Evolutionary conservation across 495 filamentous ascomycete genomes (phyloP), one percentile per base, ranked within the genome.

Genomic region (Apiosordaria backusii): DNA sequence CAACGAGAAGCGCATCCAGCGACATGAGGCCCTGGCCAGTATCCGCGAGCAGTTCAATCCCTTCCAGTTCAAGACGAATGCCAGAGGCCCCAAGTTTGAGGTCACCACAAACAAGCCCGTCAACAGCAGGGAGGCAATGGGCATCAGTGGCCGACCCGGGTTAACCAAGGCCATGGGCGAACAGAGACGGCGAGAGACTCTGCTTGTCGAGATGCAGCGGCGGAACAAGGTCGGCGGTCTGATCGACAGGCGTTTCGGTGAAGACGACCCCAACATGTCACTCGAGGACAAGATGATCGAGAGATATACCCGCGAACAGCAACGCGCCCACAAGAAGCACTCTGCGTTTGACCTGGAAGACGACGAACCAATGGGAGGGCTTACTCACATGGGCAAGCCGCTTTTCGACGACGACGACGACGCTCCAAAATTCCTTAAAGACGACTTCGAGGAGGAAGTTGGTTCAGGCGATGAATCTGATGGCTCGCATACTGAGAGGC

Each of bases 21-120:
- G 89, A 63, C 85, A 87, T 70, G 86, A 85, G 54, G 91, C 90
- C 16, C 81, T 99, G 61, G 84, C 90, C 71, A 85, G 84, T 60
- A 97, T 98, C 73, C 89, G 95, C 68, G 93, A 97, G 65, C 86
- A 92, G 69, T 97, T 97, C 86, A 98, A 97, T 78, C 95, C 95
- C 3, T 99, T 98, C 76, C 95, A 99, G 76, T 85, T 96, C 75
- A 92, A 95, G 77, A 84, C 85, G 13, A 84, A 87, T 24, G 79
- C 85, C 0, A 80, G 85, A 27, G 86, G 86, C 1, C 84, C 82
- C 69, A 97, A 97, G 72, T 93, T 94, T 69, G 87, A 92, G 50
- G 82, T 87, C 50, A 85, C 86, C 2, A 92, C 85, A 18, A 90
- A 84, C 65, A 81, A 78, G 19, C 80, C 84, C 6, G 80, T 82